Conservation (phyloP, 805 yeast species). For the Candida ascalaphidarum region DNA sequence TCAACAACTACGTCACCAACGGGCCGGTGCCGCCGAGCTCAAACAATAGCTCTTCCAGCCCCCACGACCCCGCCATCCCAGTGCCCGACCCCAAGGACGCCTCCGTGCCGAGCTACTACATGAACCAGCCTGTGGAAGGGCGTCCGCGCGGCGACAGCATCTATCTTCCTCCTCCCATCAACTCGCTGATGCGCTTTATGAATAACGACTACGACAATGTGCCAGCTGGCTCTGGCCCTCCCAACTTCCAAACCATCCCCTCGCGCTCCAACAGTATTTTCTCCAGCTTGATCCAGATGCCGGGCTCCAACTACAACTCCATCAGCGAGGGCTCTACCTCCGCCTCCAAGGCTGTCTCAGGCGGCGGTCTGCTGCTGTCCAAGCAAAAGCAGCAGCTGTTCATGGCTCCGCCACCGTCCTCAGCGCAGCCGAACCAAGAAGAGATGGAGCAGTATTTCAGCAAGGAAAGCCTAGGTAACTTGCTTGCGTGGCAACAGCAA, state of each 20-base stretch:
- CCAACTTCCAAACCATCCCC: too few species aligned
- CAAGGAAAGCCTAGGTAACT: conserved; percentile 24
- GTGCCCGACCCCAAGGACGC: conserved; percentile 1
- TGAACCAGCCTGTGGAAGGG: conserved; percentile 3
- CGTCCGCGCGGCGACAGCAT: conserved; percentile 32
- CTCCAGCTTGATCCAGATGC: conserved; percentile 30
- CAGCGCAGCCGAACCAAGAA: too few species aligned
- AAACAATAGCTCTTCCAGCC: not conserved
- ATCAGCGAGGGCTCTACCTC: conserved; percentile 14
- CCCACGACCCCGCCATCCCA: conserved; percentile 1
- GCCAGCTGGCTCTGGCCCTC: too few species aligned
- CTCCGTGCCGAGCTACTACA: conserved; percentile 10
- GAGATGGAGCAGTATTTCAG: conserved; percentile 24
- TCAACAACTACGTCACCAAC: conserved; percentile 12
- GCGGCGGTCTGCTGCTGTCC: conserved; percentile 1
- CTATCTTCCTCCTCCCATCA: conserved; percentile 28
- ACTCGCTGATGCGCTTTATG: conserved; percentile 6
- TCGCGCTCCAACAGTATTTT: conserved; percentile 31
- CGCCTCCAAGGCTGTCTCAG: not conserved
- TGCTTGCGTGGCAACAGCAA: conserved; percentile 20
- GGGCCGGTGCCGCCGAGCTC: conserved; percentile 2
- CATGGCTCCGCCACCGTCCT: too few species aligned
- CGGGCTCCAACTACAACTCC: conserved; percentile 25
- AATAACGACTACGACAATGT: too few species aligned
- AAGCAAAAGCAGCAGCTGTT: conserved; percentile 1